Evolutionary conservation across 805 yeast species (phyloP).

Genomic region (Ogataea saltuana): DNA sequence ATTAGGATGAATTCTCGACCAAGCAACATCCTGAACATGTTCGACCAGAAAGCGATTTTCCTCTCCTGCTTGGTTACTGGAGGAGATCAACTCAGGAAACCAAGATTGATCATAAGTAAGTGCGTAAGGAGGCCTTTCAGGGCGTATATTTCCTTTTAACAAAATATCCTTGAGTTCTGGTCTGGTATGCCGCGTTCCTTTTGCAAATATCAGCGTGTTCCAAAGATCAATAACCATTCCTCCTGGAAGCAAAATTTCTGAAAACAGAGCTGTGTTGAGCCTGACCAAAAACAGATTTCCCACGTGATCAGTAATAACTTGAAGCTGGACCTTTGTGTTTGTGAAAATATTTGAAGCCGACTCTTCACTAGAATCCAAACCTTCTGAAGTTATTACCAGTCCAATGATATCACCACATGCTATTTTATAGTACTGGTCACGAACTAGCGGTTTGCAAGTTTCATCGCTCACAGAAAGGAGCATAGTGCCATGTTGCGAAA

Average conservation of each 20-base stretch:
- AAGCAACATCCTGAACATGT: background rate
- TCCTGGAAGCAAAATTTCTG: no score
- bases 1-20: background rate
- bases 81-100: background rate
- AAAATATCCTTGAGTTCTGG: no score
- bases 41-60: background rate
- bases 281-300: constrained; percentile 15
- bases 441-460: constrained; percentile 2
- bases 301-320: constrained; percentile 19
- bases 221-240: no score
- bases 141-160: no score
- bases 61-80: background rate
- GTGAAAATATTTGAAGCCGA: constrained; percentile 19
- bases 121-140: background rate
- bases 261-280: constrained; percentile 14
- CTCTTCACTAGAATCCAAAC: background rate
- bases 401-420: constrained; percentile 27
- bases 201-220: no score
- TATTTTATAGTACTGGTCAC: background rate
- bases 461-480: background rate
- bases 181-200: no score
- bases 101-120: background rate
- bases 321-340: constrained; percentile 27
- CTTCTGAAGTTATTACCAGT: constrained; percentile 14
- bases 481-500: constrained; percentile 25